Evolutionary conservation across 2,329 filamentous ascomycete genomes (phyloP).

Genomic region (Sclerotinia subarctica): DNA sequence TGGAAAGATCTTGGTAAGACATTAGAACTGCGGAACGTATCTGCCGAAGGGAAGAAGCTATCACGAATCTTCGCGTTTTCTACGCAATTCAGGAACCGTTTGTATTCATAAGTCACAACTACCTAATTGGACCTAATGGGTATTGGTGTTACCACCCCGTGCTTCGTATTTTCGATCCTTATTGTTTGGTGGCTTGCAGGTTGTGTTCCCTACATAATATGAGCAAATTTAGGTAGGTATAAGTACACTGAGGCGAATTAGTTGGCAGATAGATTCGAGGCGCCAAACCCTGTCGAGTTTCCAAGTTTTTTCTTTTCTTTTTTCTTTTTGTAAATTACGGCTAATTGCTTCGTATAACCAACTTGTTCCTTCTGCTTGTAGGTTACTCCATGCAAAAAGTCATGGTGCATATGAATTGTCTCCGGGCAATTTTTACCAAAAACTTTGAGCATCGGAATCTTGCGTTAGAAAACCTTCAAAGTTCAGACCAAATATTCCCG

Average conservation of each 20-base stretch:
- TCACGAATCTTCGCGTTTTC: background rate
- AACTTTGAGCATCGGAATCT: background rate
- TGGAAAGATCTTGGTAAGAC: background rate
- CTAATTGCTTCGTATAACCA: conserved; percentile 8
- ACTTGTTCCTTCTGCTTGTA: background rate
- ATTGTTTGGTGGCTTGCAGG: background rate
- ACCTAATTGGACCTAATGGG: too few relatives aligned
- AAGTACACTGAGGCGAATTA: background rate
- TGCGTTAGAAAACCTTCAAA: background rate
- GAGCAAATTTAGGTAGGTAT: background rate
- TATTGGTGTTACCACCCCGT: background rate
- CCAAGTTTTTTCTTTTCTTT: background rate
- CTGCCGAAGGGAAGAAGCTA: background rate
- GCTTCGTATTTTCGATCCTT: background rate
- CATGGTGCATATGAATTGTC: background rate
- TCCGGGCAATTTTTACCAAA: background rate
- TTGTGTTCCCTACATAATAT: background rate
- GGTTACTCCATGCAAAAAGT: background rate
- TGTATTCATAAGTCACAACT: background rate
- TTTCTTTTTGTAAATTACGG: background rate
- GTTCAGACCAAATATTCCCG: background rate
- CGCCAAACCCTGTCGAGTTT: background rate
- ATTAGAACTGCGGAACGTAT: background rate
- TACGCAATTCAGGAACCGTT: background rate
- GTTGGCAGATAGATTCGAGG: background rate